These are phyloP conservation scores for Zoysia japonica DNA, from an alignment of 176 grass and related monocot genomes.

Conservation along the genomic window DNA sequence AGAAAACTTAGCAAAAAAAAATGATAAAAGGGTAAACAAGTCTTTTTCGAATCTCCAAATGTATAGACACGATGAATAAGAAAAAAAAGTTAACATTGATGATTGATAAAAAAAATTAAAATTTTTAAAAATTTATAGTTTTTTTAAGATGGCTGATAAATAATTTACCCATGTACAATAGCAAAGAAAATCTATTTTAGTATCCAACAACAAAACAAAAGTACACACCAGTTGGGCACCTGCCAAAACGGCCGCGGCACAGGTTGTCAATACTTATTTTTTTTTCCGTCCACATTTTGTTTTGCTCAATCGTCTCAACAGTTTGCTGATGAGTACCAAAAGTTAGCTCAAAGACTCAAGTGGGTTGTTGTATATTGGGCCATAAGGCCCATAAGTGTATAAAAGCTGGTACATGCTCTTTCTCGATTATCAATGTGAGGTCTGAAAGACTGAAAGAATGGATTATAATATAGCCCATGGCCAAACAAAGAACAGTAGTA, in stretches of 20 bases:
- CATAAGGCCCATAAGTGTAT: conserved; percentile 14
- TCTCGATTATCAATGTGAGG: conserved; percentile 16
- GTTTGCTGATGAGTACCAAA: background rate
- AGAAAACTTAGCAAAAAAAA: too few relatives aligned
- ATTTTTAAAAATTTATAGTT: too few relatives aligned
- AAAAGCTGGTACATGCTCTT: conserved; percentile 26
- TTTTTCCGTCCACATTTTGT: background rate
- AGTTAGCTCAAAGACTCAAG: background rate
- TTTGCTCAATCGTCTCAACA: background rate
- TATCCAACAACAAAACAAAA: background rate
- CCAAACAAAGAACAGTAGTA: conserved; percentile 41
- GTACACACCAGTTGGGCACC: background rate
- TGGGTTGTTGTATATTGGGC: conserved; percentile 19
- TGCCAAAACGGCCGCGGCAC: background rate
- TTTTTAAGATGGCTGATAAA: too few relatives aligned
- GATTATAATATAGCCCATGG: conserved; percentile 43
- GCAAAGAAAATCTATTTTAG: too few relatives aligned
- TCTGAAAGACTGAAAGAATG: conserved; percentile 65
- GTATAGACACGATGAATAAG: too few relatives aligned
- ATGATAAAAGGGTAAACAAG: too few relatives aligned
- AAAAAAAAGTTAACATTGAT: too few relatives aligned
- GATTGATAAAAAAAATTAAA: too few relatives aligned
- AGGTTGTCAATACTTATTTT: background rate
- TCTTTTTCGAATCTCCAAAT: too few relatives aligned
- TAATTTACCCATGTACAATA: too few relatives aligned